Evolutionary conservation across 345 rosid species (phyloP).

Genomic region (Cardamine chenopodiifolia): DNA sequence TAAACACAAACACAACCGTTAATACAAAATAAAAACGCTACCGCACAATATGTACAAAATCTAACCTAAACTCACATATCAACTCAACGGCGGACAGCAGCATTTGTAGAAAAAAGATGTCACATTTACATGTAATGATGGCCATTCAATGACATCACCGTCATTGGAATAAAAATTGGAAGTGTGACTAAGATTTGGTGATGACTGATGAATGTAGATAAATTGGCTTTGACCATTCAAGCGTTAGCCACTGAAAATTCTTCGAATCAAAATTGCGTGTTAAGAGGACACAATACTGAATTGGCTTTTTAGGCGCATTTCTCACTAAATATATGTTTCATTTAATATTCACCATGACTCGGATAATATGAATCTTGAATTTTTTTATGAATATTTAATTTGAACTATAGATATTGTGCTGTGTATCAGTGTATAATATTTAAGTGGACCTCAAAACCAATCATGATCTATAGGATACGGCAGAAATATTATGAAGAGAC

Average conservation of each 20-base stretch:
- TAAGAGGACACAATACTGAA: background rate
- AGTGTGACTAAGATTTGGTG: slow-evolving; percentile 8
- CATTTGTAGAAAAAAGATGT: background rate
- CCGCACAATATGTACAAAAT: background rate
- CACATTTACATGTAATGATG: slow-evolving; percentile 1
- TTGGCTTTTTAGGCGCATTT: background rate
- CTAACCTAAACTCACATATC: background rate
- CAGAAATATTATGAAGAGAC: slow-evolving; percentile 17
- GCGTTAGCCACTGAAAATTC: background rate
- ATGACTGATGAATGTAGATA: slow-evolving; percentile 18
- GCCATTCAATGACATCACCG: slow-evolving; percentile 6
- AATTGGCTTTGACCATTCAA: slow-evolving; percentile 29
- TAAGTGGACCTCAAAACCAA: slow-evolving; percentile 16
- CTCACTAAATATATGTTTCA: background rate
- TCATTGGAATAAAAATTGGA: background rate
- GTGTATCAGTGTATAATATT: background rate
- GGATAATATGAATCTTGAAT: background rate
- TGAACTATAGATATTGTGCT: background rate
- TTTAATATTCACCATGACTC: background rate
- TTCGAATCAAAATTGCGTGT: background rate
- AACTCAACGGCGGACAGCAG: background rate
- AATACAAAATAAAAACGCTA: background rate
- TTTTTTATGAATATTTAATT: slow-evolving; percentile 5
- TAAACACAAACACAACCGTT: background rate
- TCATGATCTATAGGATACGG: slow-evolving; percentile 23